These are phyloP conservation scores for Halenospora varia DNA, from an alignment of 495 filamentous ascomycete species.

Conservation along the genomic window DNA sequence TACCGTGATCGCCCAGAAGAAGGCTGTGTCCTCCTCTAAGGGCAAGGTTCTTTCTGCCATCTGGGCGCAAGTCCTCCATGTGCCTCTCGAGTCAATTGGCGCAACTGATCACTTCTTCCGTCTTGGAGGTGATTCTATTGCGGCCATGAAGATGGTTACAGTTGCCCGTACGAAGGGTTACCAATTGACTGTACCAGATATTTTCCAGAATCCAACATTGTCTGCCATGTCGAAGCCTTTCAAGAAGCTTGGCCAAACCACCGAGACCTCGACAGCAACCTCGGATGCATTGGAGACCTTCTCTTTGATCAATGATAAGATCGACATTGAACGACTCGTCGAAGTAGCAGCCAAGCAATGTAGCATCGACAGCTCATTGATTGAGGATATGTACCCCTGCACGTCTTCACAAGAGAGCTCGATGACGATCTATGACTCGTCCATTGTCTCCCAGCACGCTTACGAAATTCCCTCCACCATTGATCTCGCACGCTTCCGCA, in stretches of 20 bases:
- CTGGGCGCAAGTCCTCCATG: slow-evolving; percentile 7
- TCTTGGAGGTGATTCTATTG: slow-evolving; percentile 66
- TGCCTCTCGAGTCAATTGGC: slow-evolving; percentile 33
- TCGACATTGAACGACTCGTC: neutral
- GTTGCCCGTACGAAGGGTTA: slow-evolving; percentile 48
- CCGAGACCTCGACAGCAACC: neutral
- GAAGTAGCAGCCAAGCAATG: neutral
- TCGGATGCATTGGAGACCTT: neutral
- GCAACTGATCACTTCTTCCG: slow-evolving; percentile 57
- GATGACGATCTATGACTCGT: neutral
- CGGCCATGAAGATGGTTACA: slow-evolving; percentile 64
- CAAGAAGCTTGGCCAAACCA: neutral
- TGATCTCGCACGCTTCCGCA: neutral
- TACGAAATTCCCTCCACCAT: neutral
- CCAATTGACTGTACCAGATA: slow-evolving; percentile 42
- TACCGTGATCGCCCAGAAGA: neutral
- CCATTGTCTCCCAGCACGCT: neutral
- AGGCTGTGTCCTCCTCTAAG: neutral
- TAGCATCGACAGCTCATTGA: slow-evolving; percentile 28
- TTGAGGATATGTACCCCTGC: slow-evolving; percentile 64
- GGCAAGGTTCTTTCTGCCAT: slow-evolving; percentile 2
- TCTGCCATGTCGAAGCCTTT: neutral
- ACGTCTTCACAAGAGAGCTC: slow-evolving; percentile 59
- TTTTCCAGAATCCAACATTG: neutral
- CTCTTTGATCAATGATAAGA: neutral